phyloP scores from a whole-genome alignment of 352 stramenopile species.

The Phytopythium ostracodes region DNA sequence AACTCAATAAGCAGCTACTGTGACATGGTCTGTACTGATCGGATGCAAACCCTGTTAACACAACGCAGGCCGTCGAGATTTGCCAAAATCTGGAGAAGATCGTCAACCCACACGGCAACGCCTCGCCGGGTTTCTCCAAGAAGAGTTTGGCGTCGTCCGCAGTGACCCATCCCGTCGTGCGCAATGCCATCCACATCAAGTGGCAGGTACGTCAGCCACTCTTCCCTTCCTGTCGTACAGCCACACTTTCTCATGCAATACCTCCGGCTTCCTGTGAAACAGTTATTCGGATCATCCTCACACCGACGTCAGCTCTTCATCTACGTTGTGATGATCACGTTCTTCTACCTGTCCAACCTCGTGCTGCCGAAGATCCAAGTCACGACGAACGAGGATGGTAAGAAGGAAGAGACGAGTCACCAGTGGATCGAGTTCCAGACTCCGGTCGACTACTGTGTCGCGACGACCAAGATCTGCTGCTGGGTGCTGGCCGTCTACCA shows the following conservation, averaged over 20 bases:
- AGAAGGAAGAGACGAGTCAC: conserved; percentile 21
- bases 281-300: conserved; percentile 28
- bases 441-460: conserved; percentile 35
- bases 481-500: conserved; percentile 46
- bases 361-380: conserved; percentile 38
- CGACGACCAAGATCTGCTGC: conserved; percentile 34
- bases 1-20: conserved; percentile 1
- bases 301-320: conserved; percentile 41
- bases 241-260: background rate
- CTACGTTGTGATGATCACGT: conserved; percentile 43
- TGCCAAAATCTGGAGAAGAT: conserved; percentile 41
- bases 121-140: conserved; percentile 23
- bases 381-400: conserved; percentile 21
- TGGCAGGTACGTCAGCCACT: conserved; percentile 28
- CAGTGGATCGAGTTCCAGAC: conserved; percentile 41
- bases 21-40: background rate
- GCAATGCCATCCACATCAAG: conserved; percentile 48
- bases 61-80: conserved; percentile 30
- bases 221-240: background rate
- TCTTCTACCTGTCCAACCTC: conserved; percentile 55
- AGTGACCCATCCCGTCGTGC: conserved; percentile 43
- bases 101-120: conserved; percentile 22
- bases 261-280: background rate
- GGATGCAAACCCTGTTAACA: background rate
- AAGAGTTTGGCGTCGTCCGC: conserved; percentile 31